Evolutionary conservation across 345 rosid genomes (phyloP), one percentile per base, ranked within the genome.

Genomic region (Euphorbia lathyris): DNA sequence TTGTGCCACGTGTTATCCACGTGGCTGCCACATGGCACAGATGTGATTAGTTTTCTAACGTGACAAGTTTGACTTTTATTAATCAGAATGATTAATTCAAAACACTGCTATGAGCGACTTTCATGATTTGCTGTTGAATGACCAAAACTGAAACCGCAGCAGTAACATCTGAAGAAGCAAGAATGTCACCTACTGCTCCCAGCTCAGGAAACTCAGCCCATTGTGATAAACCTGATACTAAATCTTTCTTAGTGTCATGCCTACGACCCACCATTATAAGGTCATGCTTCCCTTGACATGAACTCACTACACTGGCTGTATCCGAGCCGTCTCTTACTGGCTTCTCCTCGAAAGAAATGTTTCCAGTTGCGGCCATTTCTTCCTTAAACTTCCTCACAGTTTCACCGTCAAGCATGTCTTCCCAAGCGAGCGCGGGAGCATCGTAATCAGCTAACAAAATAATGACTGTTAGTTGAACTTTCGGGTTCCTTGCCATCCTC

Each of bases 191-290:
- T 11, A 79, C 0, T 32, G 72, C 59, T 34, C 82, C 79, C 0
- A 79, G 77, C 56, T 79, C 83, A 3, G 72, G 77, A 57, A 52
- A 65, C n/a, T 79, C 74, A 9, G 52, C 17, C 79, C 77, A 76
- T 1, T 75, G 71, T 22, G 75, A 72, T 34, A 76, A 29, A 9
- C 79, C 77, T 34, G 71, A 63, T 5, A 66, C 17, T 8, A 60
- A 36, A 34, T 66, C 61, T 8, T 57, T 26, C 17, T 72, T 66
- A 7, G 8, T 42, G 38, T 53, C 63, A 20, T 59, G 79, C 13
- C 69, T 67, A 1, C 79, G 43, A 17, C 79, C 77, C 17, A 59
- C 69, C 29, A 79, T 62, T 12, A 79, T 58, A 32, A 79, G 74
- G 30, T 79, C 74, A 36, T 48, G 69, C 9, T 48, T 36, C 3